Evolutionary conservation across 176 grass and related monocot species (phyloP).

Genomic region (Juncus inflexus): DNA sequence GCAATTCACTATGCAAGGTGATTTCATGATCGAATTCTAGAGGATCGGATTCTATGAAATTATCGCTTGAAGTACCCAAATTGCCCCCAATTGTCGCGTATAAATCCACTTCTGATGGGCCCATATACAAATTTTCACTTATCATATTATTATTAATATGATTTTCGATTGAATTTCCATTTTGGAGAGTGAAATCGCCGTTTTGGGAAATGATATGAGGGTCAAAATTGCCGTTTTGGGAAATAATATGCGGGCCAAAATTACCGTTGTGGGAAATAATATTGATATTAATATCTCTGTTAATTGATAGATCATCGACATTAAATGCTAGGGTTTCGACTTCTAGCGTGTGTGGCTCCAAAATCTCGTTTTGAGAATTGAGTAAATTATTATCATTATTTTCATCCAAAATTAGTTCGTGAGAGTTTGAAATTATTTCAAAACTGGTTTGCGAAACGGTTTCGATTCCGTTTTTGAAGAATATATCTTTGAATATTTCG

Average conservation of each 20-base stretch:
- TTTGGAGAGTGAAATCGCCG: slow-evolving; percentile 7
- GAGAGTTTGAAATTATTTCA: slow-evolving; percentile 13
- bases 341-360: not conserved
- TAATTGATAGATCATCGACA: slow-evolving; percentile 5
- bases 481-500: slow-evolving; percentile 66
- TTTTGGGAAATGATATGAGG: not conserved
- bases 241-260: not conserved
- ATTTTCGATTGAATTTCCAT: slow-evolving; percentile 19
- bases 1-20: slow-evolving; percentile 20
- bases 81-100: slow-evolving; percentile 20
- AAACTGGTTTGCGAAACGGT: slow-evolving; percentile 13
- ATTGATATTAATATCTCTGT: not conserved
- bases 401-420: slow-evolving; percentile 20
- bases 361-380: not conserved
- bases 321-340: slow-evolving; percentile 10
- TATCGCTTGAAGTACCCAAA: not conserved
- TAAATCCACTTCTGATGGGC: not conserved
- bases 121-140: slow-evolving; percentile 19
- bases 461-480: slow-evolving; percentile 20
- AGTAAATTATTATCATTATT: not conserved
- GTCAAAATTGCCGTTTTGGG: slow-evolving; percentile 7
- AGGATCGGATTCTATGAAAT: slow-evolving; percentile 22
- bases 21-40: slow-evolving; percentile 18
- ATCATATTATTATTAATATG: not conserved
- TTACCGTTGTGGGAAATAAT: not conserved